Evolutionary conservation across 192 early-diverging fungal genomes (phyloP).

Genomic region (Linnemannia elongata): DNA sequence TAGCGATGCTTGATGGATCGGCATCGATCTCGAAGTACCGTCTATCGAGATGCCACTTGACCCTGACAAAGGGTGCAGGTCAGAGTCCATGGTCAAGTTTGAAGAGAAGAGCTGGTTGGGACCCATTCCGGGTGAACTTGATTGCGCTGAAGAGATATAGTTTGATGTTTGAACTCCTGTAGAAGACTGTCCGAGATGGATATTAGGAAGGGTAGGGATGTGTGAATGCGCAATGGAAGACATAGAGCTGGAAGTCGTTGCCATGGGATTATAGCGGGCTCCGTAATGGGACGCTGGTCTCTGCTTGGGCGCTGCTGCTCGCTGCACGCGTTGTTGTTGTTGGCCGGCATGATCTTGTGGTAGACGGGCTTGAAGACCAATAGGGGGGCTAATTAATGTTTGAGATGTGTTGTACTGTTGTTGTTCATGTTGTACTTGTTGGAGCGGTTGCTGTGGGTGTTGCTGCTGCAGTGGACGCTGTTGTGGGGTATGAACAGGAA

Average conservation of each 20-base stretch:
- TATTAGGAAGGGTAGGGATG: background rate
- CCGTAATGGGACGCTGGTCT: conserved; percentile 30
- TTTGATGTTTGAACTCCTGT: background rate
- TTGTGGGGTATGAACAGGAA: conserved; percentile 7
- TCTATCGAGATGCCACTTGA: background rate
- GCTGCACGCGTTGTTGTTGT: conserved; percentile 12
- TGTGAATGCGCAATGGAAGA: background rate
- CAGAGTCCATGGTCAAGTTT: background rate
- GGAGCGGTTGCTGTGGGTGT: background rate
- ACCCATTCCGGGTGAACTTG: background rate
- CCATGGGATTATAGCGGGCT: conserved; percentile 25
- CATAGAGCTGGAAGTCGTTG: background rate
- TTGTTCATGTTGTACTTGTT: background rate
- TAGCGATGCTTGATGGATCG: conserved; percentile 4
- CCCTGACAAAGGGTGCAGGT: background rate
- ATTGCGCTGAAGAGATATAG: conserved; percentile 1
- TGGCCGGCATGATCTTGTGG: conserved; percentile 6
- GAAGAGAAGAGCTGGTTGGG: conserved; percentile 1
- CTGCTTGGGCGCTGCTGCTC: conserved; percentile 18
- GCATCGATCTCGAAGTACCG: background rate
- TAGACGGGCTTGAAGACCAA: conserved; percentile 3
- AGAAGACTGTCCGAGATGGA: background rate
- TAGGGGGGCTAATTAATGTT: background rate
- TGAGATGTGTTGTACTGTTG: conserved; percentile 8
- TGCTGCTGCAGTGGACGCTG: background rate